A percentile compares a stretch with the other conserved stretches of the same genome.
These are phyloP conservation scores for Nematodospora anomalae DNA, from an alignment of 1,139 yeast species.

Conservation along the genomic window DNA sequence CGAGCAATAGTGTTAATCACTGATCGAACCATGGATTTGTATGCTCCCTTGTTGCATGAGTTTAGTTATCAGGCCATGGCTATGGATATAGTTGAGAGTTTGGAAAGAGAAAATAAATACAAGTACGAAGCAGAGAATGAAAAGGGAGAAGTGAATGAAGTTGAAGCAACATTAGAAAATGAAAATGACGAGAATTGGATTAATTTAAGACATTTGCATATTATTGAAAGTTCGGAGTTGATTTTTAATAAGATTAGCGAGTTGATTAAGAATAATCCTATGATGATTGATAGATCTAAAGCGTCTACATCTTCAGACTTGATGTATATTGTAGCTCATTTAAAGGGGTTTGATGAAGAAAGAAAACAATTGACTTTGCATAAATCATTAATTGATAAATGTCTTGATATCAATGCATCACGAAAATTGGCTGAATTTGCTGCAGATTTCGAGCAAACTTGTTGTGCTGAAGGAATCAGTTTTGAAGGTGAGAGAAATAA, in stretches of 20 bases:
- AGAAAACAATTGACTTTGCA: conserved; percentile 61
- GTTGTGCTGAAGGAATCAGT: conserved; percentile 71
- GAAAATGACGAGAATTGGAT: conserved; percentile 80
- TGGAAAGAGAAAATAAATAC: conserved; percentile 56
- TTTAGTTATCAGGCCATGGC: conserved; percentile 95
- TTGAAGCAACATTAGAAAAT: conserved; percentile 44
- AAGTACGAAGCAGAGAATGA: conserved; percentile 63
- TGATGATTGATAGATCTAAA: conserved; percentile 60
- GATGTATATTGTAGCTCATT: conserved; percentile 64
- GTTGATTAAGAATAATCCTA: conserved; percentile 71
- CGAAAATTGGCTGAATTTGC: conserved; percentile 58
- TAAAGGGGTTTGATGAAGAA: conserved; percentile 67
- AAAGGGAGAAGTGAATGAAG: conserved; percentile 49
- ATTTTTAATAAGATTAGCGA: conserved; percentile 63
- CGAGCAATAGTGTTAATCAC: conserved; percentile 73
- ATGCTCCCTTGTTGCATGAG: conserved; percentile 86
- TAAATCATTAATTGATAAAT: conserved; percentile 58
- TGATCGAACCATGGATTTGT: conserved; percentile 81
- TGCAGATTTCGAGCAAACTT: conserved; percentile 72
- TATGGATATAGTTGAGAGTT: conserved; percentile 61
- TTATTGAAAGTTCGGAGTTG: conserved; percentile 70
- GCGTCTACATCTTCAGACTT: conserved; percentile 63
- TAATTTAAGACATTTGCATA: conserved; percentile 70
- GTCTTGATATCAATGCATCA: conserved; percentile 52
- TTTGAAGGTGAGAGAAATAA: conserved; percentile 69